Base-by-base conservation (phyloP, 768 basidiomycete species). In the Peribolospora baueri region DNA sequence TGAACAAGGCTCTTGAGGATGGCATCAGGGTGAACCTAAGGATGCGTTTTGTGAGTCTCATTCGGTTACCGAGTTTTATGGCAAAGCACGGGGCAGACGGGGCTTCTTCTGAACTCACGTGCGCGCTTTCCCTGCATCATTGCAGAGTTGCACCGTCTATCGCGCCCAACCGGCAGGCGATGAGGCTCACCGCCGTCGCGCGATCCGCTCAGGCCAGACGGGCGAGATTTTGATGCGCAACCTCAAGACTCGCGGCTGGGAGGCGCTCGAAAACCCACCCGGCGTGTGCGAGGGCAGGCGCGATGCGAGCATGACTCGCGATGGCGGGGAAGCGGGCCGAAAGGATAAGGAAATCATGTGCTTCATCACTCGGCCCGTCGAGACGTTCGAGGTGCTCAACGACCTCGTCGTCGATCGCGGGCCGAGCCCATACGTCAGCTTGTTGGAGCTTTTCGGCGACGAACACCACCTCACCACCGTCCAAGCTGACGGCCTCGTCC, bases 381-480 rank as follows among this genome's bases (percentile, higher is more conserved):
- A 97, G 70, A 87, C 82, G 57, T 98, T 98, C 61, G 93, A 98
- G 69, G 88, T 75, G 75, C 67, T 98, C 62, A 98, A 98, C 61
- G 93, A 98, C 68, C 74, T 98, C 45, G 93, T 97, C 42, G 91
- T 98, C 45, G 93, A 98, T 65, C 78, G 93, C 53, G 93, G 93
- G 5, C 93, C 93, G 47, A 93, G 88, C 67, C 93, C 93, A 5
- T 98, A 88, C 68, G 90, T 98, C 65, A 88, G 84, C 64, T 73
- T 86, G 61, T 71, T 98, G 58, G 93, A 98, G 68, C 74, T 98
- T 10, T 98, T 98, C 63, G 93, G 88, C 57, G 93, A 98, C 65
- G 91, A 98, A 60, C 86, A 98, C 68, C 93, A 97, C 70, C 81
- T 98, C 76, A 98, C 93, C 1, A 98, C 93, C 2, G 93, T 97